Evolutionary conservation across 2,329 filamentous ascomycete species (phyloP).

Genomic region (Fusarium luffae): DNA sequence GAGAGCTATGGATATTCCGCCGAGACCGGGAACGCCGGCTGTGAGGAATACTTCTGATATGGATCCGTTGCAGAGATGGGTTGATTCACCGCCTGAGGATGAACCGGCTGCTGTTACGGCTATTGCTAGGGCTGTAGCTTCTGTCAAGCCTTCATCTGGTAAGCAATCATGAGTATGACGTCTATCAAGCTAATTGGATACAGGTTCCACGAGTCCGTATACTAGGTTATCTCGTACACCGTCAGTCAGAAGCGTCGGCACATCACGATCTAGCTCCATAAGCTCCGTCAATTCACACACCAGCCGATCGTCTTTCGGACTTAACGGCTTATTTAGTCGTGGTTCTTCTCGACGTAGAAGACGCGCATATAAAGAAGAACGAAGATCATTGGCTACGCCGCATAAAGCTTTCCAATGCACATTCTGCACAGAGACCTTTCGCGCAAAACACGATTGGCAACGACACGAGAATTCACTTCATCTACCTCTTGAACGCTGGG

Average conservation of each 20-base stretch:
- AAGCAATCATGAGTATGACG: rapidly evolving
- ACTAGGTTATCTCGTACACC: slow-evolving; percentile 27
- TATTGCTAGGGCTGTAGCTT: slow-evolving; percentile 47
- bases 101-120: slow-evolving; percentile 48
- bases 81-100: slow-evolving; percentile 49
- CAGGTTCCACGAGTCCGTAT: slow-evolving; percentile 34
- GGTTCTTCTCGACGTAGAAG: slow-evolving; percentile 32
- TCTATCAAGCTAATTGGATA: neutral
- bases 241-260: slow-evolving; percentile 27
- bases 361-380: slow-evolving; percentile 33
- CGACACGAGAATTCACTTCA: slow-evolving; percentile 62
- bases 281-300: slow-evolving; percentile 37
- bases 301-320: slow-evolving; percentile 23
- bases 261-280: slow-evolving; percentile 30
- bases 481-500: slow-evolving; percentile 59
- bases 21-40: slow-evolving; percentile 53
- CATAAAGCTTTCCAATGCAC: slow-evolving; percentile 55
- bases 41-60: slow-evolving; percentile 37
- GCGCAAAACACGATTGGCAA: slow-evolving; percentile 59
- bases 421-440: slow-evolving; percentile 59
- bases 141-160: slow-evolving; percentile 31
- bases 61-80: slow-evolving; percentile 48
- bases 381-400: slow-evolving; percentile 16
- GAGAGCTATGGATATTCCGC: slow-evolving; percentile 67
- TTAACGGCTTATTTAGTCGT: slow-evolving; percentile 28